Percentiles rank a stretch among this genome's conserved stretches.
Conservation (phyloP, 2,329 filamentous ascomycete species). For the Epichloe glyceriae region DNA sequence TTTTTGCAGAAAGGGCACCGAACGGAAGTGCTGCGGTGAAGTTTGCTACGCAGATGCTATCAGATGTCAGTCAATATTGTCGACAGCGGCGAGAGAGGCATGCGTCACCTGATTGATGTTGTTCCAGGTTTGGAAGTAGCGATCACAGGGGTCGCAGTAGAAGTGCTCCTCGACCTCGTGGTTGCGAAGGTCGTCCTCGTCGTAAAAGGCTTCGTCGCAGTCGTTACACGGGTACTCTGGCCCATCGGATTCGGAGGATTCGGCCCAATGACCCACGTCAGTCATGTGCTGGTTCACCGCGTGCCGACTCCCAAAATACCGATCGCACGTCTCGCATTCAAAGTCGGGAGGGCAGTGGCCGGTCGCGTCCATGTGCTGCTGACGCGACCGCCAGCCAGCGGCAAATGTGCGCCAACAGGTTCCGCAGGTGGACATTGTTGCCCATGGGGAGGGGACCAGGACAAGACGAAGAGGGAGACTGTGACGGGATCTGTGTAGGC, state of each 20-base stretch:
- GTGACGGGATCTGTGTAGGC: too few relatives aligned
- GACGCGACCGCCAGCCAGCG: neutral
- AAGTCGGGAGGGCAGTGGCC: neutral
- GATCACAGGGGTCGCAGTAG: neutral
- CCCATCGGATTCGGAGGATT: neutral
- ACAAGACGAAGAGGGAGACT: too few relatives aligned
- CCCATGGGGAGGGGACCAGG: too few relatives aligned
- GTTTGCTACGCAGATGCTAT: neutral
- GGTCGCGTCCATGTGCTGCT: neutral
- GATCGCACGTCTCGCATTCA: neutral
- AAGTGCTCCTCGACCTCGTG: neutral
- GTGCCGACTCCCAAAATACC: neutral
- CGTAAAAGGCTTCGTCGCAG: neutral
- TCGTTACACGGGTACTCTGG: neutral
- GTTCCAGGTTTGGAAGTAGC: neutral
- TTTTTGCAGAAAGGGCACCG: neutral
- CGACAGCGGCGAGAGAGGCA: neutral
- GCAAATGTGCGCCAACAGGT: neutral
- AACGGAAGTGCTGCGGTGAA: neutral
- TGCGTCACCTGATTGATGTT: neutral
- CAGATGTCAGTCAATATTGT: neutral
- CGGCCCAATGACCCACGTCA: neutral
- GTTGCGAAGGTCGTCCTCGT: neutral
- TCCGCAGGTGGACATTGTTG: neutral
- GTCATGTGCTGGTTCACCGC: neutral